A percentile compares a stretch with the other conserved stretches of the same genome.
Evolutionary conservation across 73 alveolate species (phyloP).

Genomic region (Durusdinium trenchii): DNA sequence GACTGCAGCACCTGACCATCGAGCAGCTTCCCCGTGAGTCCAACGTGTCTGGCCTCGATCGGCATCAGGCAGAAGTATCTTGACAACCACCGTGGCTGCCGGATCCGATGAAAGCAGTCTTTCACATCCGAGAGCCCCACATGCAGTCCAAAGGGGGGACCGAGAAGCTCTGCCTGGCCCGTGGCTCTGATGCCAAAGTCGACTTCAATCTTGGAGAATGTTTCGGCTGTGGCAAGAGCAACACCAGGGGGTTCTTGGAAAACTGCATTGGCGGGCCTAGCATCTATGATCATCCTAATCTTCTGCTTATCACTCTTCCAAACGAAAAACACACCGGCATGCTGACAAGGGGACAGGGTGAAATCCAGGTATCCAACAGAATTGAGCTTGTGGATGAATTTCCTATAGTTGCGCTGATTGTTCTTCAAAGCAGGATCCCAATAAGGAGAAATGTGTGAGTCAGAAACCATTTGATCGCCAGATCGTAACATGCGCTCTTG

Average conservation of each 20-base stretch:
- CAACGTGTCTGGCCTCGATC: constrained; percentile 18
- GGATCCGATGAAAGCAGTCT: constrained; percentile 29
- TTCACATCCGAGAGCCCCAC: constrained; percentile 13
- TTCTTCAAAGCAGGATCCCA: constrained; percentile 7
- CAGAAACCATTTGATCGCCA: neutral
- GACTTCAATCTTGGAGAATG: neutral
- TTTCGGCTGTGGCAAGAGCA: constrained; percentile 5
- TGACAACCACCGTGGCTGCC: constrained; percentile 1
- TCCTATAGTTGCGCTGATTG: constrained; percentile 2
- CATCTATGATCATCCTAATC: constrained; percentile 17
- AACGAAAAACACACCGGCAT: constrained; percentile 41
- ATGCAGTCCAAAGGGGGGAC: neutral
- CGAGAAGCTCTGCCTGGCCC: neutral
- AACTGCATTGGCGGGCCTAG: neutral
- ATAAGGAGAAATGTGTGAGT: neutral
- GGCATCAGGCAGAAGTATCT: neutral
- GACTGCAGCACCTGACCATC: neutral
- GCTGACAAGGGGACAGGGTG: neutral
- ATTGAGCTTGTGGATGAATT: constrained; percentile 7
- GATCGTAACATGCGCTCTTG: constrained; percentile 16
- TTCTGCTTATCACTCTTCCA: neutral
- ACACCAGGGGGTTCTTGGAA: constrained; percentile 44
- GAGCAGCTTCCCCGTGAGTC: neutral
- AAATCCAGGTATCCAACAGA: neutral
- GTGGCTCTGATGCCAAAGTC: too few relatives aligned